These are phyloP conservation scores for Chaetomiaceae sp. DNA, from an alignment of 2,329 filamentous ascomycete genomes.

Conservation along the genomic window DNA sequence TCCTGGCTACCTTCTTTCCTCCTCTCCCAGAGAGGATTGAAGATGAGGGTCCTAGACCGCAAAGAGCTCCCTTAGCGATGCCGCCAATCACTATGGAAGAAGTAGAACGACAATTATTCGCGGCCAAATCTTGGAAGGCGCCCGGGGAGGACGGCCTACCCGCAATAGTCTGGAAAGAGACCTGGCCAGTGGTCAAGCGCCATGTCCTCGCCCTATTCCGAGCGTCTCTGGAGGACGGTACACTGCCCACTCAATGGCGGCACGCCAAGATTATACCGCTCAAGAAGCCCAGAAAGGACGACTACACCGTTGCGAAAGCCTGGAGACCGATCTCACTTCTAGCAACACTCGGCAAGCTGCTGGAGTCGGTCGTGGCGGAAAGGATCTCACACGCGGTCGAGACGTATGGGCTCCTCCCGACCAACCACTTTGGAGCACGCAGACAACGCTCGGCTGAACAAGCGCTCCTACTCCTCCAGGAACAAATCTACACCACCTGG, in stretches of 20 bases:
- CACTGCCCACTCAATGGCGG: not conserved
- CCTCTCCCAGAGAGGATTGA: not conserved
- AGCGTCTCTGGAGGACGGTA: not conserved
- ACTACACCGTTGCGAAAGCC: constrained; percentile 2
- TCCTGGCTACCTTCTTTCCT: constrained; percentile 3
- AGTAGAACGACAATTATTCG: not conserved
- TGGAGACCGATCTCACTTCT: constrained; percentile 12
- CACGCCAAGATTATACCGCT: constrained; percentile 5
- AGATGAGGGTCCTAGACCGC: not conserved
- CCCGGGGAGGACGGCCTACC: constrained; percentile 4
- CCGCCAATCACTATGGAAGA: constrained; percentile 1
- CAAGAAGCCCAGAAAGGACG: constrained; percentile 2
- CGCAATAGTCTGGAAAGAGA: constrained; percentile 1
- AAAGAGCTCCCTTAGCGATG: not conserved
- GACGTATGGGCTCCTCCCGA: not conserved
- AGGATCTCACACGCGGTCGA: not conserved
- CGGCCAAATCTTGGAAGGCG: constrained; percentile 2
- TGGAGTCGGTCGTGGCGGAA: constrained; percentile 7
- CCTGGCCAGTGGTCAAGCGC: constrained; percentile 1
- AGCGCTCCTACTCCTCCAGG: not conserved
- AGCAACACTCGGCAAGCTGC: constrained; percentile 2
- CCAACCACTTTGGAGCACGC: not conserved
- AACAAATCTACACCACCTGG: not conserved
- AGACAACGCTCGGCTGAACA: not conserved
- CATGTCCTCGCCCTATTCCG: not conserved